Percentiles rank a stretch among this genome's conserved stretches.
Conservation (phyloP, 352 stramenopile species). For the Lagenidium giganteum region DNA sequence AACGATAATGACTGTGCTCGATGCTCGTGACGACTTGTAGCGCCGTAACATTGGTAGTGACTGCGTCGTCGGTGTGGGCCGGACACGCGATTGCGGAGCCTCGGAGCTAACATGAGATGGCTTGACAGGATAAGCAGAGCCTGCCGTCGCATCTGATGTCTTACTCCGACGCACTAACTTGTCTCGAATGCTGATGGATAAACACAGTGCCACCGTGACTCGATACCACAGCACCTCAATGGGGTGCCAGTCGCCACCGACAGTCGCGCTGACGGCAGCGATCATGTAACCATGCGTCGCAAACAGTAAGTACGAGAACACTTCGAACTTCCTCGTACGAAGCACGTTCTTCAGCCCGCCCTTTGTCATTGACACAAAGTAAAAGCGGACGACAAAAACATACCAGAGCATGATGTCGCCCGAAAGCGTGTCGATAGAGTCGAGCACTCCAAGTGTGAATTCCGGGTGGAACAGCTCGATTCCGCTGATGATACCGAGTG, state of each 20-base stretch:
- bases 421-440: slow-evolving; percentile 12
- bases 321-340: slow-evolving; percentile 13
- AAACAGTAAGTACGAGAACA: slow-evolving; percentile 17
- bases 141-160: no score
- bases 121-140: no score
- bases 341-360: slow-evolving; percentile 5
- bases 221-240: slow-evolving; percentile 30
- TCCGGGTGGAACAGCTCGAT: slow-evolving; percentile 1
- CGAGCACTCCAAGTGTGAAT: background rate
- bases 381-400: slow-evolving; percentile 25
- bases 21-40: no score
- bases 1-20: no score
- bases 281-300: slow-evolving; percentile 21
- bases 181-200: slow-evolving; percentile 20
- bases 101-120: no score
- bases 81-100: no score
- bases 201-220: slow-evolving; percentile 24
- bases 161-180: no score
- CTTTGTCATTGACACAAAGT: slow-evolving; percentile 18
- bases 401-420: slow-evolving; percentile 9
- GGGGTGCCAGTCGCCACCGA: slow-evolving; percentile 29
- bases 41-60: no score
- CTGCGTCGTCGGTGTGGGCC: no score
- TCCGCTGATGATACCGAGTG: background rate
- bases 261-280: slow-evolving; percentile 7